Conservation (phyloP, 2,329 filamentous ascomycete species). For the Capronia americana region DNA sequence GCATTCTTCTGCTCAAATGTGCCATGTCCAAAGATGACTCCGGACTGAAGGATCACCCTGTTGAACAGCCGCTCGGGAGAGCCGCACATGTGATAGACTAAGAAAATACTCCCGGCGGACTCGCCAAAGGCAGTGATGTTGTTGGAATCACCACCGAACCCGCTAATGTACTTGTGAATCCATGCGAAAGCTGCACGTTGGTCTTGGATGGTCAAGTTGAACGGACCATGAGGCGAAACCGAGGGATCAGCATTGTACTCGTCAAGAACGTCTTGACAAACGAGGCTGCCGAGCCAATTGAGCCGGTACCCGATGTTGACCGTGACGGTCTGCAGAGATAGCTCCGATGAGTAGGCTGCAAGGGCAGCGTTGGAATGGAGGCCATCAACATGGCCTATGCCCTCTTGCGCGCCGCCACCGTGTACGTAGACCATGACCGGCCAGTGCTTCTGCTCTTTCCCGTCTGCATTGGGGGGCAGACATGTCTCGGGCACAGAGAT, state of each 20-base stretch:
- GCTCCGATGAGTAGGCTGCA: constrained; percentile 20
- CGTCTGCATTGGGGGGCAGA: neutral
- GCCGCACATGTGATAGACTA: constrained; percentile 30
- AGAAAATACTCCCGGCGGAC: constrained; percentile 52
- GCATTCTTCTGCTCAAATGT: constrained; percentile 45
- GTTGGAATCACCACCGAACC: constrained; percentile 51
- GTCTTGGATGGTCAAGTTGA: constrained; percentile 55
- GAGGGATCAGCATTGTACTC: constrained; percentile 21
- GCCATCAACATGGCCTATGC: constrained; percentile 33
- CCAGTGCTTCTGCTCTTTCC: constrained; percentile 1
- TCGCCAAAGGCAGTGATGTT: constrained; percentile 53
- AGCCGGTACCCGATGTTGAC: constrained; percentile 45
- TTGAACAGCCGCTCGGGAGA: constrained; percentile 17
- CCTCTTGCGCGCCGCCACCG: constrained; percentile 31
- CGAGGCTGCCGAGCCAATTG: constrained; percentile 46
- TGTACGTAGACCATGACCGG: constrained; percentile 33
- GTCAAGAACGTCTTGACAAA: constrained; percentile 31
- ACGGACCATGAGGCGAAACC: constrained; percentile 25
- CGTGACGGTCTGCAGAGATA: constrained; percentile 39
- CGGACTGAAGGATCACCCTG: constrained; percentile 27
- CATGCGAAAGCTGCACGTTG: constrained; percentile 49
- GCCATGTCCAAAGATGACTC: constrained; percentile 22
- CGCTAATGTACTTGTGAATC: constrained; percentile 49
- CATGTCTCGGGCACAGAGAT: constrained; percentile 26
- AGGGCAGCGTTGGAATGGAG: constrained; percentile 25